These are phyloP conservation scores for Adansonia grandidieri DNA, from an alignment of 441 rosid species.

Conservation along the genomic window DNA sequence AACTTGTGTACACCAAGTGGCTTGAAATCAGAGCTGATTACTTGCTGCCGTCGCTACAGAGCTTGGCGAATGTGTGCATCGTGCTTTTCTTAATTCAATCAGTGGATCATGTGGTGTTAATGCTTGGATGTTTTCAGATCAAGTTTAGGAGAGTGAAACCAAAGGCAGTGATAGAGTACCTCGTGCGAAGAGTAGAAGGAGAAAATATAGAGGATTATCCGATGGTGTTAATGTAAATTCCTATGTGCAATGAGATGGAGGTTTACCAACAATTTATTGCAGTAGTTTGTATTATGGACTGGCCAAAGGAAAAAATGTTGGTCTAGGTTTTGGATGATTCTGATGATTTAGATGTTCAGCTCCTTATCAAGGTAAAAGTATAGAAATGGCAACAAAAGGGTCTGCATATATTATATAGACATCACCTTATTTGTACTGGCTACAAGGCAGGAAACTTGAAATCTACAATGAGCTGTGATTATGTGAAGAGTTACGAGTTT, in stretches of 20 bases:
- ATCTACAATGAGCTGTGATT: constrained; percentile 86
- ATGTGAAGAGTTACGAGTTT: constrained; percentile 83
- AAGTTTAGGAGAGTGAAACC: constrained; percentile 71
- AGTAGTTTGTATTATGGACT: constrained; percentile 78
- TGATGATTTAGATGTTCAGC: constrained; percentile 74
- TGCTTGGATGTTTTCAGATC: constrained; percentile 82
- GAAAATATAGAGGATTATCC: constrained; percentile 64
- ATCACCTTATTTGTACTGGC: constrained; percentile 86
- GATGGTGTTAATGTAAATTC: constrained; percentile 90
- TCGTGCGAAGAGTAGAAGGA: constrained; percentile 31
- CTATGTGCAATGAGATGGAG: constrained; percentile 97
- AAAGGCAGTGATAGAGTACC: constrained; percentile 48
- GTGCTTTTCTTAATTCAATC: constrained; percentile 82
- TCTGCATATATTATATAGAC: constrained; percentile 73
- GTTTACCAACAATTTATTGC: constrained; percentile 89
- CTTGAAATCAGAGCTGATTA: constrained; percentile 65
- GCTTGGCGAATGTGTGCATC: constrained; percentile 73
- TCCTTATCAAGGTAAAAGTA: constrained; percentile 81
- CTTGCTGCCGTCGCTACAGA: constrained; percentile 80
- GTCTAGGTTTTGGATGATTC: constrained; percentile 91
- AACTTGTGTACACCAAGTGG: constrained; percentile 68
- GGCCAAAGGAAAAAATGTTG: constrained; percentile 94
- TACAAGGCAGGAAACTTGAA: constrained; percentile 95
- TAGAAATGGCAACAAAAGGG: constrained; percentile 94
- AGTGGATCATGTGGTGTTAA: constrained; percentile 68